Base-by-base conservation (phyloP, 2,329 filamentous ascomycete species). In the Colletotrichum incanum region DNA sequence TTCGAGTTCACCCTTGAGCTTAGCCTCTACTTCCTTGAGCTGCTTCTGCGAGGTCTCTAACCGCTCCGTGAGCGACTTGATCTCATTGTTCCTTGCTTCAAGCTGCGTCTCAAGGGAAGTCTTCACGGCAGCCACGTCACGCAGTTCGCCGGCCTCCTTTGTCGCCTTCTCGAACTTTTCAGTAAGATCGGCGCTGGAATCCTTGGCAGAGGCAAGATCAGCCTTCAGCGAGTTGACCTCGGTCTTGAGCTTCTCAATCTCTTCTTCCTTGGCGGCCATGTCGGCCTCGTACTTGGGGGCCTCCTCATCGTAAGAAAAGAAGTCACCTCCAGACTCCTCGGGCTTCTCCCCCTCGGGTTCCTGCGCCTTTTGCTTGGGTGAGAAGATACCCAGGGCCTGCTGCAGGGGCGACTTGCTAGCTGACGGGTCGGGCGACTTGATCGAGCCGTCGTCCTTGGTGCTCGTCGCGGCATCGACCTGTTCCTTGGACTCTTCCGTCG, bases 301-400 rank as follows among this genome's bases (percentile, higher is more conserved):
- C 82, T 98, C 96, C 62, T 93, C 92, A 71, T 98, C 95, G 76
- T 95, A 97, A 0, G 95, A 98, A 82, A 98, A 98, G 82, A 98
- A 93, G 60, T 97, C 94, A 74, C 95, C 93, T 34, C 77, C 79
- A 0, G 77, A 75, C 52, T 81, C 84, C 5, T 82, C 80, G 3
- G 79, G 76, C 74, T 78, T 78, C 8, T 72, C 67, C 2, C 68
- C 75, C 9, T 73, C 67, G 9, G 81, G 78, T 41, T 81, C 79
- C 58, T 82, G 76, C 6, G 82, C 74, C 72, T 84, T 85, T 45
- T 86, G 83, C 73, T 81, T 86, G 4, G 85, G 84, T 2, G 86
- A 88, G 74, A 88, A 87, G 75, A 87, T 82, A 45, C 85, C 82
- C 2, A 88, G 77, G 34, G 87, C 86, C 0, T 85, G 85, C 9